These are phyloP conservation scores for Otatea glauca DNA, from an alignment of 176 grass and related monocot genomes.

Conservation along the genomic window DNA sequence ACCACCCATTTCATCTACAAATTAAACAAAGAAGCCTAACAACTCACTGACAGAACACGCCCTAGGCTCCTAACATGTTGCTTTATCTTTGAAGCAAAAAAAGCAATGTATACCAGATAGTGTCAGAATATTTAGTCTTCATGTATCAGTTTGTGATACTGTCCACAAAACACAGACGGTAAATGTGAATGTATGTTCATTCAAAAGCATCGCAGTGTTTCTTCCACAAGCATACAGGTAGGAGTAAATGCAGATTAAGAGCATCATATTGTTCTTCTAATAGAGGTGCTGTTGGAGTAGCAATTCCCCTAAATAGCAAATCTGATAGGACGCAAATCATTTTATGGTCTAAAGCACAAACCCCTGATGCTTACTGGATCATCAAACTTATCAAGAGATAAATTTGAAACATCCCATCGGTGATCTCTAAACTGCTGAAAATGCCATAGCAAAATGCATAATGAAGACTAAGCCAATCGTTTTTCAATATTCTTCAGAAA, in stretches of 20 bases:
- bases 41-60: neutral
- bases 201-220: neutral
- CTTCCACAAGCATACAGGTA: slow-evolving; percentile 8
- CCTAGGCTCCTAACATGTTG: neutral
- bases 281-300: neutral
- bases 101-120: neutral
- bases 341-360: neutral
- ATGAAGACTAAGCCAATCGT: neutral
- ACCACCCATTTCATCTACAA: slow-evolving; percentile 18
- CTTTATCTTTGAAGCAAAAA: slow-evolving; percentile 14
- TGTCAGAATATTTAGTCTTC: neutral
- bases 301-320: neutral
- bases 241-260: neutral
- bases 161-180: neutral
- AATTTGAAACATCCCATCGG: neutral
- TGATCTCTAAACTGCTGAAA: neutral
- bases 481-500: neutral
- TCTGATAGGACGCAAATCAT: neutral
- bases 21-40: slow-evolving; percentile 4
- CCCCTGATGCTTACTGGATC: neutral
- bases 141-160: neutral
- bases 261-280: neutral
- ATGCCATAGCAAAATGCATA: neutral
- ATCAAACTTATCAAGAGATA: neutral
- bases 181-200: neutral